These are phyloP conservation scores for Aureobasidium subglaciale DNA, from an alignment of 2,329 filamentous ascomycete genomes.

Conservation along the genomic window DNA sequence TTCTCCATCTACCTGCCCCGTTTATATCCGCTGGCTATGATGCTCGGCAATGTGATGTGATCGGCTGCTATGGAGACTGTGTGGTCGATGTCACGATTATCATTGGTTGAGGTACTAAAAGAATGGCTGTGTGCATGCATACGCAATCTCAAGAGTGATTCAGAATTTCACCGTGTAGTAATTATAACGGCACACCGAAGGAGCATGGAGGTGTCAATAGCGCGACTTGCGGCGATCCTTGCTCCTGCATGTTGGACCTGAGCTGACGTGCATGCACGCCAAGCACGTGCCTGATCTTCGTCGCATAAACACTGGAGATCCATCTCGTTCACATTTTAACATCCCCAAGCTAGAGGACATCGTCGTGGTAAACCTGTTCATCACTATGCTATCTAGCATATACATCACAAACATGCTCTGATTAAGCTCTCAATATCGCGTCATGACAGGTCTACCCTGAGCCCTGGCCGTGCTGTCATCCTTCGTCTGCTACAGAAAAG, in stretches of 20 bases:
- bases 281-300: neutral
- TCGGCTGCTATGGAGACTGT: neutral
- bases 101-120: neutral
- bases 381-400: no score
- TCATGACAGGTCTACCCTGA: neutral
- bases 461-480: neutral
- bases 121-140: conserved; percentile 7
- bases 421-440: no score
- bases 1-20: conserved; percentile 1
- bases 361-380: no score
- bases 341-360: neutral
- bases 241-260: conserved; percentile 1
- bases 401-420: no score
- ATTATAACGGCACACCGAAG: conserved; percentile 1
- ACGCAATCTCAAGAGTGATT: conserved; percentile 7
- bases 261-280: conserved; percentile 5
- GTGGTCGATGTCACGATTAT: neutral
- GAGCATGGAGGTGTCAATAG: neutral
- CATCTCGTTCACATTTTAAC: neutral
- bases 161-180: conserved; percentile 15
- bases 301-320: neutral
- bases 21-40: neutral
- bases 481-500: conserved; percentile 2
- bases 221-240: conserved; percentile 3
- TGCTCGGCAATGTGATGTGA: conserved; percentile 2